Evolutionary conservation across 352 stramenopile genomes (phyloP).

Genomic region (Chrysophaeum taylorii): DNA sequence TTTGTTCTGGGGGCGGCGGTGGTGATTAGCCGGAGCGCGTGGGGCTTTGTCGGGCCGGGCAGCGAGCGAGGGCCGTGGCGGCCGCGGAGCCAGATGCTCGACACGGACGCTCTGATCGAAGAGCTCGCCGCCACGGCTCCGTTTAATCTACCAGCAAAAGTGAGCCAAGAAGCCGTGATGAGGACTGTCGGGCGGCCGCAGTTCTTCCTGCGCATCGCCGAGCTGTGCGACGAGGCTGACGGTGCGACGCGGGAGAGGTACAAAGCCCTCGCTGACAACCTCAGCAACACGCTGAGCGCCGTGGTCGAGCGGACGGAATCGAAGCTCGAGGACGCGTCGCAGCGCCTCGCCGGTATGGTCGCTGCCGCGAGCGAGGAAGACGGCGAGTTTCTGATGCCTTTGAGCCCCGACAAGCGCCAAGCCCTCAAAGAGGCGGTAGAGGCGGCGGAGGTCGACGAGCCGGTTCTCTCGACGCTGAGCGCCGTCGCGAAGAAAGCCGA

Average conservation of each 20-base stretch:
- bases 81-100: too few species aligned
- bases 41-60: too few species aligned
- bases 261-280: slow-evolving; percentile 39
- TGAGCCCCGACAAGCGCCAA: slow-evolving; percentile 35
- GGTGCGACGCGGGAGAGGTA: slow-evolving; percentile 29
- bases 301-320: slow-evolving; percentile 44
- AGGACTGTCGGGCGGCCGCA: slow-evolving; percentile 40
- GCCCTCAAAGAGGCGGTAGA: slow-evolving; percentile 40
- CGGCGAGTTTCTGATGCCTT: slow-evolving; percentile 52
- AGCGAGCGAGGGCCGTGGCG: too few species aligned
- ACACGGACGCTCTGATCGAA: slow-evolving; percentile 54
- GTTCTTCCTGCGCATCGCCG: slow-evolving; percentile 55
- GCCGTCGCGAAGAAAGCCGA: slow-evolving; percentile 50
- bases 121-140: slow-evolving; percentile 48
- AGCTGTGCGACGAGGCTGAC: slow-evolving; percentile 34
- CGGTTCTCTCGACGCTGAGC: slow-evolving; percentile 51
- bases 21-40: too few species aligned
- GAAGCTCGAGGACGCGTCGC: slow-evolving; percentile 43
- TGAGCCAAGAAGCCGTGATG: background rate
- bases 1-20: too few species aligned
- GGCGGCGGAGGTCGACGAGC: slow-evolving; percentile 40
- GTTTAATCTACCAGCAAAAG: slow-evolving; percentile 41
- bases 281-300: slow-evolving; percentile 43
- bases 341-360: slow-evolving; percentile 44
- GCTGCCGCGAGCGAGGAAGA: slow-evolving; percentile 44